Conservation (phyloP, 208 protist genomes). For the Tritrichomonas musculus region DNA sequence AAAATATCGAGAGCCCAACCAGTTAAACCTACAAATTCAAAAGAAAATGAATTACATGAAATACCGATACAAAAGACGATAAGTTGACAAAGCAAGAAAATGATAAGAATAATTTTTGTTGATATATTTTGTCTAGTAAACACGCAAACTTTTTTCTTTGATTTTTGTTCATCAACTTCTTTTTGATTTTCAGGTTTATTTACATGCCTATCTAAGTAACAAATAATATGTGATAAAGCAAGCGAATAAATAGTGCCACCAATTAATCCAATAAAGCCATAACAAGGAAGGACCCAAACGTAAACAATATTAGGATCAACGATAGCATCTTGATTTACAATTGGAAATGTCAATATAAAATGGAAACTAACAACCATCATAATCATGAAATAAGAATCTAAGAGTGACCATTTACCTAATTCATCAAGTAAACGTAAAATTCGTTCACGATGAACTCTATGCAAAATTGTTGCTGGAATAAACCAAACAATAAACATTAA, state of each 20-base stretch:
- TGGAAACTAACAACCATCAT: slow-evolving; percentile 74
- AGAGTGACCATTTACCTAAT: slow-evolving; percentile 76
- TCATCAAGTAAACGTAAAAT: slow-evolving; percentile 67
- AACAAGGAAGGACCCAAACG: background rate
- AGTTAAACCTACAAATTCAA: background rate
- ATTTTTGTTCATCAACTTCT: background rate
- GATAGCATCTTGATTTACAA: background rate
- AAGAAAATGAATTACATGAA: background rate
- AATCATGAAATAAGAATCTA: slow-evolving; percentile 76
- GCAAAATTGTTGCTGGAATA: slow-evolving; percentile 56
- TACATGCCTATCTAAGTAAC: background rate
- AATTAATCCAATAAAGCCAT: background rate
- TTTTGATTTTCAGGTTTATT: background rate
- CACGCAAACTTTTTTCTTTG: background rate
- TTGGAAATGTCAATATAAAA: slow-evolving; percentile 49
- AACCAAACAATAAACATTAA: slow-evolving; percentile 59
- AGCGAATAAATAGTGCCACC: background rate
- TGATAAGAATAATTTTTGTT: background rate
- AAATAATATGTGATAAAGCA: background rate
- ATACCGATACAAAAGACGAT: background rate
- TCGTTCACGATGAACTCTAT: slow-evolving; percentile 49
- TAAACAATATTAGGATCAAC: background rate
- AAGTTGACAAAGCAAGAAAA: background rate
- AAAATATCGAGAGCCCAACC: background rate
- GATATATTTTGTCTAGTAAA: background rate